Base-by-base conservation (phyloP, 768 basidiomycete genomes). In the Chiua virens region DNA sequence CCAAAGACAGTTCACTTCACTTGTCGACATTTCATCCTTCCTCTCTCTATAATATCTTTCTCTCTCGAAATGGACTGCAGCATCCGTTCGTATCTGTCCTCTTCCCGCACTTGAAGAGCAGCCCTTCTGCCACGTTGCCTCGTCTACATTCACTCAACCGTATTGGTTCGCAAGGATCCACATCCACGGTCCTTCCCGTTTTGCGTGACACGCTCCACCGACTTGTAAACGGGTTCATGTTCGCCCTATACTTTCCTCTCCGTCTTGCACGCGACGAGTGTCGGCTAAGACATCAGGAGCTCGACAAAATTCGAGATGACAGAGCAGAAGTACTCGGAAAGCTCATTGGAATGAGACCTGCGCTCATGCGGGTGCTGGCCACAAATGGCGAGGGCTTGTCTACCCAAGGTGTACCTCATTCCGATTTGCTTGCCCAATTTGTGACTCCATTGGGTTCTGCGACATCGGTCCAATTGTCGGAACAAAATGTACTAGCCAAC, bases 251-350 rank as follows among this genome's bases (percentile, higher is more conserved):
- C 40, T 73, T 82, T 20, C 91, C 90, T 1, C 66, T 89, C 25
- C 74, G 79, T 42, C 75, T 91, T 22, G 73, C 82, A 2, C 73
- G 79, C 17, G 82, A 87, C 49, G 92, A 94, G 67, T 87, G 87
- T 61, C 69, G 66, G 21, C 68, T 77, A 50, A 87, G 86, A 54
- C 78, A 82, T 15, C 72, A 71, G 39, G 74, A 77, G 41, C 74
- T 93, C 15, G 79, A 87, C 52, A 76, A 67, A 23, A 73, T 89
- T 3, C 78, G 90, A 13, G 80, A 94, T 58, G 76, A 82, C 56
- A 76, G 82, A 5, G 90, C 91, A 0, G 75, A 84, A 56, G 70
- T 75, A 8, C 77, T 94, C 5, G 92, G 92, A 1, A 65, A 68
- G 3, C 75, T 94, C 7, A 73, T 83, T 1, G 74, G 72, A 37